Conservation (phyloP, 2,329 filamentous ascomycete genomes). For the Colletotrichum australisinense region DNA sequence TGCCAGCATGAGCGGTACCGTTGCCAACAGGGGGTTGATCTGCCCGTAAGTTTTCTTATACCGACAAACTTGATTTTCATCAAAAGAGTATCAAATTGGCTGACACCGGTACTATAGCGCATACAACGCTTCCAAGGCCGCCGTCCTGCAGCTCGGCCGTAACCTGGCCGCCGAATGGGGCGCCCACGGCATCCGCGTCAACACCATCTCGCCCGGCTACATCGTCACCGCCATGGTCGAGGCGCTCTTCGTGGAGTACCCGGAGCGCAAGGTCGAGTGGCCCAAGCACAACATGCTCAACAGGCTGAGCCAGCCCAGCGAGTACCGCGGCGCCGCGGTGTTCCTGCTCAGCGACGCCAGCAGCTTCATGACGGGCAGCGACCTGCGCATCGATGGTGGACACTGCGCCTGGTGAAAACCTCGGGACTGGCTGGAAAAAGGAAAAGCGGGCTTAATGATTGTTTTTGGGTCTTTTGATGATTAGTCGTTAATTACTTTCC, state of each 20-base stretch:
- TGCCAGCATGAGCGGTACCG: conserved; percentile 76
- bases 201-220: conserved; percentile 84
- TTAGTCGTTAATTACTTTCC: conserved; percentile 27
- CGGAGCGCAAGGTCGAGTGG: conserved; percentile 77
- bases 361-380: conserved; percentile 60
- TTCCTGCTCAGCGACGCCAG: conserved; percentile 52
- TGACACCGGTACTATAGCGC: conserved; percentile 60
- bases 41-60: conserved; percentile 61
- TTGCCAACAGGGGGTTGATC: conserved; percentile 72
- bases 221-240: conserved; percentile 88
- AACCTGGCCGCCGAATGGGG: conserved; percentile 83
- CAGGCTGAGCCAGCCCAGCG: conserved; percentile 72
- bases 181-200: conserved; percentile 78
- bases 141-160: conserved; percentile 76
- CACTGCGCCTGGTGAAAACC: conserved; percentile 67
- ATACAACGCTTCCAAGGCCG: conserved; percentile 83
- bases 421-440: conserved; percentile 1
- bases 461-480: not conserved
- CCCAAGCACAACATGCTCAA: conserved; percentile 87
- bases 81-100: not conserved
- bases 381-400: conserved; percentile 78
- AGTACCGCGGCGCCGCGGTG: conserved; percentile 76
- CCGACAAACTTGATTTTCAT: no score
- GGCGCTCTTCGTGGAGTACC: conserved; percentile 79
- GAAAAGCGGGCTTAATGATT: not conserved